Conservation (phyloP, 192 early-diverging fungal genomes). For the Phlyctochytrium bullatum region DNA sequence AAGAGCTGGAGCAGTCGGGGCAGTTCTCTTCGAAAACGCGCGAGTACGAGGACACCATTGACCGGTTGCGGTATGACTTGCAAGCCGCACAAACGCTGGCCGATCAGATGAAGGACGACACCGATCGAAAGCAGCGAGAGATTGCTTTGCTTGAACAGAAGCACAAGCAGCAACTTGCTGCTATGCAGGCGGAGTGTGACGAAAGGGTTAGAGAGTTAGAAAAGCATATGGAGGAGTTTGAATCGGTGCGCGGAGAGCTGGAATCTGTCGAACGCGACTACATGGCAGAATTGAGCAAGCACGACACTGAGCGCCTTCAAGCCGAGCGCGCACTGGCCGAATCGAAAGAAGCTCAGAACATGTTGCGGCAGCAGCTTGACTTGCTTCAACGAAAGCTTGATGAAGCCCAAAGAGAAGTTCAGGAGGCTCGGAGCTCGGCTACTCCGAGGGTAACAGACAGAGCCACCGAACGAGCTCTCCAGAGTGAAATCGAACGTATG, state of each 20-base stretch:
- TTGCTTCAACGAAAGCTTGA: conserved; percentile 30
- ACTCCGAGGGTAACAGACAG: conserved; percentile 22
- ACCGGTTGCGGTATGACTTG: background rate
- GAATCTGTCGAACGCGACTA: conserved; percentile 26
- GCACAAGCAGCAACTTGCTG: conserved; percentile 6
- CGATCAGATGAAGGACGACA: background rate
- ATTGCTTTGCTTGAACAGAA: conserved; percentile 15
- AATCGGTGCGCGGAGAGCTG: conserved; percentile 17
- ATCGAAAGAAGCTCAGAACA: conserved; percentile 17
- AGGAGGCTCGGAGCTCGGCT: conserved; percentile 14
- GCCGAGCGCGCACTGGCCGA: conserved; percentile 25
- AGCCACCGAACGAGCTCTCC: conserved; percentile 18
- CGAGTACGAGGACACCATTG: conserved; percentile 12
- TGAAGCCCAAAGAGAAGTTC: conserved; percentile 22
- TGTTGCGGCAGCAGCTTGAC: conserved; percentile 18
- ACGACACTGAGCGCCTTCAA: conserved; percentile 15
- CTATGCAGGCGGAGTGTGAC: conserved; percentile 6
- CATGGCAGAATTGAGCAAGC: conserved; percentile 14
- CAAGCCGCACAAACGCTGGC: conserved; percentile 1
- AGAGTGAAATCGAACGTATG: conserved; percentile 33
- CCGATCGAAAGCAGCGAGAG: conserved; percentile 6
- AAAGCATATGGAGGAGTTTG: conserved; percentile 7
- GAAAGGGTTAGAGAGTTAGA: conserved; percentile 5
- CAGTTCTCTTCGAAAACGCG: conserved; percentile 3
- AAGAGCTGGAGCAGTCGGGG: background rate